phyloP scores from a whole-genome alignment of 345 rosid species.

The Mallotus nudiflorus region DNA sequence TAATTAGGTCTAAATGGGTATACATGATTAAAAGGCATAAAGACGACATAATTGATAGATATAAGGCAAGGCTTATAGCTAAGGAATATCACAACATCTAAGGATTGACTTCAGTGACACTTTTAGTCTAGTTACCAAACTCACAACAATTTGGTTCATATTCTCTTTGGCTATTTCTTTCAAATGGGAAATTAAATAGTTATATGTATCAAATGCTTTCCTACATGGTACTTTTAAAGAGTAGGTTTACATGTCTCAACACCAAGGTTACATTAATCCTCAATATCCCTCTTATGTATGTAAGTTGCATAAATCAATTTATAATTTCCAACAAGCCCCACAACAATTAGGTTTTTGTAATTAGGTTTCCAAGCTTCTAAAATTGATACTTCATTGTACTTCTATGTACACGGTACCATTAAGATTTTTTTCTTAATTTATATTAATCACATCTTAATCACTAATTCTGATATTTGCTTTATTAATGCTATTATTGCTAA shows the following conservation, averaged over 20 bases:
- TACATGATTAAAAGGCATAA: not conserved
- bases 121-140: not conserved
- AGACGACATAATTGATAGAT: not conserved
- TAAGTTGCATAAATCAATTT: not conserved
- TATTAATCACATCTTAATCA: too few relatives aligned
- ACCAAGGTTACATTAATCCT: not conserved
- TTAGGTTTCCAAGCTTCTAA: not conserved
- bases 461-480: too few relatives aligned
- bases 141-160: not conserved
- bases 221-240: not conserved
- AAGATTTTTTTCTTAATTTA: not conserved
- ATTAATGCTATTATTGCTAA: too few relatives aligned
- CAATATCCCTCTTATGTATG: not conserved
- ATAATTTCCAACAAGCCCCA: not conserved
- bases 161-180: not conserved
- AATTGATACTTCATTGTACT: not conserved
- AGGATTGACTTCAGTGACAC: not conserved
- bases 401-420: not conserved
- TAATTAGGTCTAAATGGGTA: not conserved
- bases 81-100: not conserved
- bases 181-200: not conserved
- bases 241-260: not conserved
- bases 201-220: not conserved
- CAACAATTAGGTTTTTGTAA: too few relatives aligned
- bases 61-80: not conserved